Percentiles rank a stretch among this genome's conserved stretches.
Conservation (phyloP, 768 basidiomycete genomes). For the Lyophyllum semitale region DNA sequence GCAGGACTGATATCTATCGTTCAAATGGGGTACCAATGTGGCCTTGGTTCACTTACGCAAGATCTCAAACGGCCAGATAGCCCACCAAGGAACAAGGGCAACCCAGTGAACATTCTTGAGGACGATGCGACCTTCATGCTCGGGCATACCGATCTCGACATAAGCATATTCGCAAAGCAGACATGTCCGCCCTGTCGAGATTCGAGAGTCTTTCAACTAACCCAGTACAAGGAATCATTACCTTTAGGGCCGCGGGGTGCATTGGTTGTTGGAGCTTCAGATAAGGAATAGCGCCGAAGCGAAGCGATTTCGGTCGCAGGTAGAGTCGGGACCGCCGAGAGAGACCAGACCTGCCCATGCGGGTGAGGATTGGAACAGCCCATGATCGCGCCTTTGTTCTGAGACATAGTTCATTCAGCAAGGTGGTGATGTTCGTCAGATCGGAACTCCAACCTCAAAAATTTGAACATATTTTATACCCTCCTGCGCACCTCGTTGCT, state of each 20-base stretch:
- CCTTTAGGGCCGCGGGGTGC: conserved; percentile 60
- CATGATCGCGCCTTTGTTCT: conserved; percentile 95
- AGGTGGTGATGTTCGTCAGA: neutral
- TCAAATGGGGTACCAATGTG: neutral
- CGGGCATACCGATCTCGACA: conserved; percentile 51
- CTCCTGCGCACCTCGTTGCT: conserved; percentile 55
- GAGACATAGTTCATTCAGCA: neutral
- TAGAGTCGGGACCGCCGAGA: conserved; percentile 69
- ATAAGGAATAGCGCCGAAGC: conserved; percentile 49
- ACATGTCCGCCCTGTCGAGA: conserved; percentile 52
- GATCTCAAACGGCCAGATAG: conserved; percentile 90
- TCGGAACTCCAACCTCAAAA: conserved; percentile 65
- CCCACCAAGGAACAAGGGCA: conserved; percentile 94
- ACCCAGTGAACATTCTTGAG: conserved; percentile 76
- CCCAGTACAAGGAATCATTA: conserved; percentile 9
- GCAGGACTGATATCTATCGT: conserved; percentile 53
- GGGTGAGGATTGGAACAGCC: conserved; percentile 95
- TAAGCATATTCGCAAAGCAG: conserved; percentile 81
- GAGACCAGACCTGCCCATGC: conserved; percentile 88
- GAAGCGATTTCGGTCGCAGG: conserved; percentile 68
- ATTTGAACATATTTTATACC: conserved; percentile 85
- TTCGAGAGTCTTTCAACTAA: neutral
- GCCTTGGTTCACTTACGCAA: conserved; percentile 48
- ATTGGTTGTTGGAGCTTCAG: conserved; percentile 32
- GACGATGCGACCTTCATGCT: conserved; percentile 62